phyloP scores from a whole-genome alignment of 1,284 basidiomycete species.

The Acaromyces ingoldii region DNA sequence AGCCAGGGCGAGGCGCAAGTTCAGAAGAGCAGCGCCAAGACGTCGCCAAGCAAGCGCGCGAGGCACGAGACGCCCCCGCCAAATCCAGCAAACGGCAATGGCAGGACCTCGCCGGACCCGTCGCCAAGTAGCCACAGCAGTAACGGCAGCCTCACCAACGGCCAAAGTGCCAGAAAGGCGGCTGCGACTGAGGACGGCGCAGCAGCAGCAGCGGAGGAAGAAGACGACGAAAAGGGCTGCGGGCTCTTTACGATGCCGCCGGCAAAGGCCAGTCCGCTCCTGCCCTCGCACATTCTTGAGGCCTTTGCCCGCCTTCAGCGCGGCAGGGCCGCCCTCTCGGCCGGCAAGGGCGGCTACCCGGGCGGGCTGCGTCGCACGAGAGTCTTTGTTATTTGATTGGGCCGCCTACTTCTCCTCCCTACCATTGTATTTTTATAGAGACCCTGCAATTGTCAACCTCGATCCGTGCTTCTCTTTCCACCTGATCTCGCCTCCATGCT shows the following conservation, averaged over 20 bases:
- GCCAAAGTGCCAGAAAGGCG: background rate
- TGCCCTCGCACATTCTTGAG: slow-evolving; percentile 41
- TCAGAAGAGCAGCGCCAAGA: too few species aligned
- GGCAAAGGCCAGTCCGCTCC: slow-evolving; percentile 5
- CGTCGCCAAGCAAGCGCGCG: too few species aligned
- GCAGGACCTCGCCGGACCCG: background rate
- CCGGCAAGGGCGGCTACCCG: slow-evolving; percentile 23
- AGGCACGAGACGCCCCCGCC: too few species aligned
- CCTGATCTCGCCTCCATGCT: too few species aligned
- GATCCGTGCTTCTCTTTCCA: too few species aligned
- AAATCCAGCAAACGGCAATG: too few species aligned
- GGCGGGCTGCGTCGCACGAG: slow-evolving; percentile 40
- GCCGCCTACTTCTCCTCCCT: too few species aligned
- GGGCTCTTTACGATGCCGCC: slow-evolving; percentile 36
- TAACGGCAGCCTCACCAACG: background rate
- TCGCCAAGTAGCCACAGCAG: too few species aligned
- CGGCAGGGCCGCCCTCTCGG: slow-evolving; percentile 20
- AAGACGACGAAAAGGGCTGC: slow-evolving; percentile 18
- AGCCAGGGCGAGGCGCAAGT: too few species aligned
- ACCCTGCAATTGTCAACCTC: too few species aligned
- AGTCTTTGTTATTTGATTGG: slow-evolving; percentile 38
- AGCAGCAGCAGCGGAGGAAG: background rate
- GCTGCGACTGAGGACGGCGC: too few species aligned
- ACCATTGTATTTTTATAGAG: too few species aligned
- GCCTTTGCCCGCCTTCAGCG: slow-evolving; percentile 43